These are phyloP conservation scores for Scorias spongiosa DNA, from an alignment of 2,329 filamentous ascomycete species.

Conservation along the genomic window DNA sequence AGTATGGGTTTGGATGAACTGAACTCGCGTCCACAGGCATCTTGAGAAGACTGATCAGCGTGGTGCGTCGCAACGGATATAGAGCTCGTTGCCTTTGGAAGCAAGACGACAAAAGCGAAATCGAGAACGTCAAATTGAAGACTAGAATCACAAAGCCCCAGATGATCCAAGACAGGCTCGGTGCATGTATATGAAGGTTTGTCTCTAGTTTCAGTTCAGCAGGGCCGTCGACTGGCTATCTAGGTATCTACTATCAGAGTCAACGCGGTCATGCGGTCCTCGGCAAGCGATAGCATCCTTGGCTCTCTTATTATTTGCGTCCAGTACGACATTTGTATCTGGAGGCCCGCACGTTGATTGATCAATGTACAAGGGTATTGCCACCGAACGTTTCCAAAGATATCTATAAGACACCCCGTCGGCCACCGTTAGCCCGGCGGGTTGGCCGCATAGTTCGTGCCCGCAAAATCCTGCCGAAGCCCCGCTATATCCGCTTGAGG, in stretches of 20 bases:
- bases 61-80: background rate
- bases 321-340: no score
- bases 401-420: no score
- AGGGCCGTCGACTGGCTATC: background rate
- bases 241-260: background rate
- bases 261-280: no score
- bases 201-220: background rate
- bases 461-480: background rate
- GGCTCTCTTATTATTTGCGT: no score
- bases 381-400: no score
- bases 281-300: no score
- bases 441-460: background rate
- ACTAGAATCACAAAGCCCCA: no score
- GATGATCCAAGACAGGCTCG: background rate
- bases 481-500: background rate
- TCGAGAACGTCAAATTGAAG: no score
- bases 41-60: constrained; percentile 2
- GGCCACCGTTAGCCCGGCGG: background rate
- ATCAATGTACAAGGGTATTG: no score
- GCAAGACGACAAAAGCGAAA: background rate
- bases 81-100: background rate
- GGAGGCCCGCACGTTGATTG: no score
- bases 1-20: constrained; percentile 36
- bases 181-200: background rate
- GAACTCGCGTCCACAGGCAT: constrained; percentile 36